phyloP scores from a whole-genome alignment of 225 moss, liverwort and hornwort genomes.

The Rhytidiadelphus loreus region DNA sequence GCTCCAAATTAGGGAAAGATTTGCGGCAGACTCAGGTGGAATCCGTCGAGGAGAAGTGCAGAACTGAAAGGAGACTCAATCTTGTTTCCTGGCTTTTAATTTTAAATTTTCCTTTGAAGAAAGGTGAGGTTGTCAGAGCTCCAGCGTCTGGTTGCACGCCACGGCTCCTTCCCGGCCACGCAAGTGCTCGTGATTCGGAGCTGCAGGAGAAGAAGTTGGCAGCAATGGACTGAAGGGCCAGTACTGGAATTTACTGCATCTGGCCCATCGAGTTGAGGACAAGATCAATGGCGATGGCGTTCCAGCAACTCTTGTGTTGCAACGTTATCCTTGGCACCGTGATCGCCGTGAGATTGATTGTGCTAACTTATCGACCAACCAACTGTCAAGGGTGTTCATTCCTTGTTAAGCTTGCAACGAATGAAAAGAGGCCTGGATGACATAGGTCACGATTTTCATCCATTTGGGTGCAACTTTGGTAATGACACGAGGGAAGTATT shows the following conservation, averaged over 20 bases:
- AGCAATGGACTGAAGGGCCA: not conserved
- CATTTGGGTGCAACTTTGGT: not conserved
- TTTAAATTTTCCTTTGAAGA: not conserved
- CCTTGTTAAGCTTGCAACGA: not conserved
- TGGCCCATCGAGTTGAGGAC: not conserved
- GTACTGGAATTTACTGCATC: not conserved
- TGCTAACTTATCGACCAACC: not conserved
- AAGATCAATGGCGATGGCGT: constrained; percentile 14
- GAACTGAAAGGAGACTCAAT: not conserved
- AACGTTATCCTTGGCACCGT: constrained; percentile 3
- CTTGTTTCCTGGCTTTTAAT: not conserved
- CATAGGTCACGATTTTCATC: not conserved
- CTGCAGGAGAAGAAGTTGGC: not conserved
- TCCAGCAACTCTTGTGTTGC: not conserved
- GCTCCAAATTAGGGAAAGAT: not conserved
- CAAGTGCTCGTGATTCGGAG: not conserved
- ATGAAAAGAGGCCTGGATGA: not conserved
- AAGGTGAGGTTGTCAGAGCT: not conserved
- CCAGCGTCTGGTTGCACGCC: not conserved
- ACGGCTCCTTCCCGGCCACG: constrained; percentile 19
- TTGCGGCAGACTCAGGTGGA: not conserved
- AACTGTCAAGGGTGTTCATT: not conserved
- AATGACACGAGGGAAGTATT: not conserved
- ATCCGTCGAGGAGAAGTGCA: not conserved
- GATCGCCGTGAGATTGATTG: not conserved